Base-by-base conservation (phyloP, 148 eudicot species). In the Cornus suecica region DNA sequence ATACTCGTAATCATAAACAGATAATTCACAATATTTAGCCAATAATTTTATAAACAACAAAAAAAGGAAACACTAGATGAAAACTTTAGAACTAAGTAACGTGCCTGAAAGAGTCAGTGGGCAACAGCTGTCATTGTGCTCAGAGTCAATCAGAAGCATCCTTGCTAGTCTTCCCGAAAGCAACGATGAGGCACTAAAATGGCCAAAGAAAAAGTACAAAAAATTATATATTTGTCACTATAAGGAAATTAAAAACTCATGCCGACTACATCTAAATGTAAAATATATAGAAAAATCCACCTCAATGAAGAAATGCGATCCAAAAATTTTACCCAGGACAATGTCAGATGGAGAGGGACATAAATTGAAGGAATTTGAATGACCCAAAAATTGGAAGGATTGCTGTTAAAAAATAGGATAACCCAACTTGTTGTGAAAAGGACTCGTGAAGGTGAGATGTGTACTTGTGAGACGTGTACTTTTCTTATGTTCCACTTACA, bases 101-200 rank as follows among this genome's bases (percentile, higher is more conserved):
- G 37, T 89, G 84, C 99, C 99, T 85, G 99, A 89, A 77, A 91
- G 84, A 65, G 94, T 87, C 90, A 95, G 85, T 75, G 92, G 84
- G 85, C 90, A 89, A 69, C 76, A 83, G 65, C 73, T 79, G 69
- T 83, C 84, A 76, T 90, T 88, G 54, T 84, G 89, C 83, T 89
- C 97, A 83, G 94, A 91, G 83, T 95, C 99, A 69, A 89, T 86
- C 86, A 89, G 69, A 71, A 95, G 86, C 97, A 95, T 83, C 80
- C 88, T 92, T 63, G 92, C 97, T 68, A 95, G 97, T 72, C 94
- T 87, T 79, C 99, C 97, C 70, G 99, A 89, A 73, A 90, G 91
- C 82, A 91, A 75, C 94, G 93, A 91, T 8, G 97, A 86, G 70
- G 88, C 88, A 80, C 99, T 91, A 82, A 48, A 77, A 70, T 25